These are phyloP conservation scores for Xylaria cubensis DNA, from an alignment of 495 filamentous ascomycete species.

Conservation along the genomic window DNA sequence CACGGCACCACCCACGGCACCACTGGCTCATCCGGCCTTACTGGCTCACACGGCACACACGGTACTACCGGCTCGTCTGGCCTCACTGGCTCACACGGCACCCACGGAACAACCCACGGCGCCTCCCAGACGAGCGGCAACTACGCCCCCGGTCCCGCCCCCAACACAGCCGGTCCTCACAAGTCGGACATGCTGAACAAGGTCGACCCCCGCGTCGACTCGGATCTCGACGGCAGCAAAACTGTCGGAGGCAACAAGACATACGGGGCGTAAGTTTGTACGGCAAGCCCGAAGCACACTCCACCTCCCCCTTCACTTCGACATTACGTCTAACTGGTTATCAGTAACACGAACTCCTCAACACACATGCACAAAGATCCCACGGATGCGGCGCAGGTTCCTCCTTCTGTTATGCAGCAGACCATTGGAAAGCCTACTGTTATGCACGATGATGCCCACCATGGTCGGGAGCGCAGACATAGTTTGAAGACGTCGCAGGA, in stretches of 20 bases:
- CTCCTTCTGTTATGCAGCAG: conserved; percentile 50
- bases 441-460: conserved; percentile 44
- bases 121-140: conserved; percentile 29
- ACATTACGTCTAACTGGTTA: background rate
- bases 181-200: conserved; percentile 60
- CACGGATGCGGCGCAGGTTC: conserved; percentile 56
- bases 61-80: too few species aligned
- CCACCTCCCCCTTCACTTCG: background rate
- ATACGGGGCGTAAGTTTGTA: conserved; percentile 53
- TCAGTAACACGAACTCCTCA: background rate
- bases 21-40: too few species aligned
- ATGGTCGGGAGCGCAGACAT: conserved; percentile 48
- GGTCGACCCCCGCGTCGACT: conserved; percentile 61
- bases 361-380: conserved; percentile 40
- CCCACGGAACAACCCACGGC: conserved; percentile 37
- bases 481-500: conserved; percentile 49
- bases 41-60: too few species aligned
- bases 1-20: conserved; percentile 32
- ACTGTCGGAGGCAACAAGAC: conserved; percentile 56
- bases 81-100: too few species aligned
- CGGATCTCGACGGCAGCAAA: conserved; percentile 52
- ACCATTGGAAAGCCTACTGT: conserved; percentile 48
- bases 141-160: conserved; percentile 48
- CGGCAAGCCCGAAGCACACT: background rate
- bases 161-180: conserved; percentile 60